A percentile compares a stretch with the other conserved stretches of the same genome.
phyloP scores from a whole-genome alignment of 2,329 filamentous ascomycete genomes.

The Aspergillus pseudonomiae region DNA sequence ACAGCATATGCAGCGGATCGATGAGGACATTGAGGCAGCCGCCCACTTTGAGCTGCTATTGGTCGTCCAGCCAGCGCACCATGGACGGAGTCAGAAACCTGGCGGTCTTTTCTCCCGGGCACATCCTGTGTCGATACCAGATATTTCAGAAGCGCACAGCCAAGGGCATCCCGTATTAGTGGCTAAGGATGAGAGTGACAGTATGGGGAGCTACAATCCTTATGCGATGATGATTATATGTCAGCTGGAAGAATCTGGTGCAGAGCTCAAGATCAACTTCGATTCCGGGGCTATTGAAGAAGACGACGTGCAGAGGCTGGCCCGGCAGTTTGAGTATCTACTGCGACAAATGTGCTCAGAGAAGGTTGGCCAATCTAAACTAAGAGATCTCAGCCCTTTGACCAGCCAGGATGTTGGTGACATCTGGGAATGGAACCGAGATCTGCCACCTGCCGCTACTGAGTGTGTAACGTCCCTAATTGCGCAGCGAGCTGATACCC shows the following conservation, averaged over 20 bases:
- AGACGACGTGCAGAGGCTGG: not conserved
- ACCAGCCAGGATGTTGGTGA: not conserved
- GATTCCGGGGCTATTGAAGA: not conserved
- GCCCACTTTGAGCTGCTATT: slow-evolving; percentile 7
- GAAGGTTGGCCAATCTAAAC: not conserved
- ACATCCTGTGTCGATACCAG: not conserved
- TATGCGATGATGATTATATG: slow-evolving; percentile 5
- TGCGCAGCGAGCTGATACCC: not conserved
- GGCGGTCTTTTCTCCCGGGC: not conserved
- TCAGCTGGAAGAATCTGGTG: slow-evolving; percentile 1
- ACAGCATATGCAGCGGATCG: slow-evolving; percentile 4
- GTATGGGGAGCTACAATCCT: not conserved
- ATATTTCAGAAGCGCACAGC: not conserved
- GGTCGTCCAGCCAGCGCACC: slow-evolving; percentile 6
- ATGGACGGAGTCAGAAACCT: not conserved
- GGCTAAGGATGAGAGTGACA: not conserved
- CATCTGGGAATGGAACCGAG: slow-evolving; percentile 1
- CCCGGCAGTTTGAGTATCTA: slow-evolving; percentile 3
- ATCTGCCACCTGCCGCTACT: not conserved
- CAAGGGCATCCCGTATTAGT: not conserved
- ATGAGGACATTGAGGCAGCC: not conserved
- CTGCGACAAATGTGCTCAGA: not conserved
- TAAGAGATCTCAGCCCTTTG: not conserved
- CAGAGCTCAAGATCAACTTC: slow-evolving; percentile 3
- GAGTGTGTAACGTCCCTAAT: not conserved